Evolutionary conservation across 192 early-diverging fungal species (phyloP), one percentile per base, ranked within the genome.

Genomic region (Coemansia sp.): DNA sequence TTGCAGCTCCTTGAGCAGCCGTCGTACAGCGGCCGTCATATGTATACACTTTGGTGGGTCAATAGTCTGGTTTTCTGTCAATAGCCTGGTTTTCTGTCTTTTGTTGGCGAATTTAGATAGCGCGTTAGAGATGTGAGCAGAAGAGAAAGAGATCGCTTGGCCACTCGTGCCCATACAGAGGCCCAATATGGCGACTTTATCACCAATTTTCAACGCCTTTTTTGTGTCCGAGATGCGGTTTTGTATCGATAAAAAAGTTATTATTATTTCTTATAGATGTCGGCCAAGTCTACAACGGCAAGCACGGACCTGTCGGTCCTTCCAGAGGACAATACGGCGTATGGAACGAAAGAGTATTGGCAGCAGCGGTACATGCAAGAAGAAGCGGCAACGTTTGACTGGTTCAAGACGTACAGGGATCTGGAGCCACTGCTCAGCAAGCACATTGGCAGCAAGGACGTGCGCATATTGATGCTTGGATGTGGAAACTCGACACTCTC

Each of bases 321-420:
- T 20, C 89, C 90, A 13, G 80, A 82, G n/a, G 81, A 86, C 63
- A 89, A 89, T 40, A 85, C 85, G 39, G 88, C 87, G 45, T 95
- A 93, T 71, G 91, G 87, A 27, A 89, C 87, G 48, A 75, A 85
- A 56, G 86, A 89, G 64, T 95, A 93, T 82, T 95, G 93, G 93
- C 89, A 93, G 46, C 76, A 84, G 72, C 86, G 85, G 29, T 88
- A 90, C 53, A 34, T 75, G 64, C 75, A 84, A 77, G 84, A 82
- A 68, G 75, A 67, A 3, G 50, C 62, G 42, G 34, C 70, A 38
- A 87, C 87, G 0, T 96, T 93, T 76, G 94, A 95, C 83, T 96
- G 94, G 93, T 94, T 94, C 78, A 93, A 93, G 76, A 91, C 88
- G 19, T 94, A 90, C 80, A 73, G 80, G 61, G 89, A 92, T 34